Conservation (phyloP, 148 eudicot species). For the Diospyros lotus region DNA sequence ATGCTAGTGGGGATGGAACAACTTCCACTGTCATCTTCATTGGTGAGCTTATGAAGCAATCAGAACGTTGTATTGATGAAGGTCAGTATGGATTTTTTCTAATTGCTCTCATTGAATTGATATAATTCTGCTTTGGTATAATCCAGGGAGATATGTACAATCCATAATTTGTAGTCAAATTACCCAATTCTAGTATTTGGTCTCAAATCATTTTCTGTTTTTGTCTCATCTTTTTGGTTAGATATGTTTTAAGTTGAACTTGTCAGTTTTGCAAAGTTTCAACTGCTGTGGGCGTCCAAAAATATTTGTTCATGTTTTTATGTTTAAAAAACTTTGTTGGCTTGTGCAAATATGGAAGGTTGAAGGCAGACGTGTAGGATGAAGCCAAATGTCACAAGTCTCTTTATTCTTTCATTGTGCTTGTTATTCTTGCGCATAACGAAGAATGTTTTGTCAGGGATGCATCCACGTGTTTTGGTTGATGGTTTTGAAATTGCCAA, state of each 20-base stretch:
- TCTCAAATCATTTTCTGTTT: neutral
- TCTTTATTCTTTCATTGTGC: conserved; percentile 5
- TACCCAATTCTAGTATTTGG: neutral
- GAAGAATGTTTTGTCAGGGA: conserved; percentile 35
- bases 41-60: conserved; percentile 99
- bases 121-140: neutral
- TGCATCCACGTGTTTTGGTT: conserved; percentile 96
- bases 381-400: neutral
- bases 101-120: neutral
- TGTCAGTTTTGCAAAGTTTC: neutral
- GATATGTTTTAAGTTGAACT: neutral
- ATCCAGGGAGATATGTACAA: neutral
- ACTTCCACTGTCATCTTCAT: conserved; percentile 95
- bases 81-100: conserved; percentile 32
- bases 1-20: conserved; percentile 95
- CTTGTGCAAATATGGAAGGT: neutral
- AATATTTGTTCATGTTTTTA: neutral
- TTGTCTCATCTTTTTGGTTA: neutral
- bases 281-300: neutral
- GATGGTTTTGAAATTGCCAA: conserved; percentile 98
- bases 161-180: neutral
- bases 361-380: neutral
- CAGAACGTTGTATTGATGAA: conserved; percentile 93
- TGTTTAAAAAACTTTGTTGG: neutral
- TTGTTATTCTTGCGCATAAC: neutral